A percentile compares a stretch with the other conserved stretches of the same genome.
Conservation (phyloP, 2,329 filamentous ascomycete genomes). For the Fusarium succisae region DNA sequence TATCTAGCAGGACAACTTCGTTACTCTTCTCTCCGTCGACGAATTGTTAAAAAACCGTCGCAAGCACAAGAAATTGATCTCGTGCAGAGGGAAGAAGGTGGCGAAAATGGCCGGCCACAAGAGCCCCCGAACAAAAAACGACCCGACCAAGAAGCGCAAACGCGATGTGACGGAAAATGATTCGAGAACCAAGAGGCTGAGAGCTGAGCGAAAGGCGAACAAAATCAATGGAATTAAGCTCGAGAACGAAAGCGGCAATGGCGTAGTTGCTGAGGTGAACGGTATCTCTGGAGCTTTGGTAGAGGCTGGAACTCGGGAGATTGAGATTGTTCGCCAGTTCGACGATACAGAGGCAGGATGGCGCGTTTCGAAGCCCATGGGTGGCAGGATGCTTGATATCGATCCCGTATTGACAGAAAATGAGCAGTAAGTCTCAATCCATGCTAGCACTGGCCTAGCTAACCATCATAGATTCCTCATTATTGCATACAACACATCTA, state of each 20-base stretch:
- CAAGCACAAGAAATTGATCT: constrained; percentile 25
- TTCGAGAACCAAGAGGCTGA: constrained; percentile 54
- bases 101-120: constrained; percentile 50
- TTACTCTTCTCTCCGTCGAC: constrained; percentile 33
- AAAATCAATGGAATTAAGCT: constrained; percentile 41
- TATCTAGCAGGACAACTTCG: constrained; percentile 10
- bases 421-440: constrained; percentile 61
- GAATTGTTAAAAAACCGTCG: constrained; percentile 22
- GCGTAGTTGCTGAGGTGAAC: constrained; percentile 26
- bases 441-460: constrained; percentile 3
- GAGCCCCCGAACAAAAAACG: constrained; percentile 46
- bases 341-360: constrained; percentile 55
- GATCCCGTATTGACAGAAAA: constrained; percentile 70
- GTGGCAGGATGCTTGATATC: constrained; percentile 71
- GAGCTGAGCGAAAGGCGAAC: constrained; percentile 45
- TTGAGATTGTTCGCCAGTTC: constrained; percentile 42
- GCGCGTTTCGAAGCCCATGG: constrained; percentile 71
- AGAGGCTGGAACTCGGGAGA: constrained; percentile 31
- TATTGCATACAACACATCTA: constrained; percentile 75
- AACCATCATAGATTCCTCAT: constrained; percentile 70
- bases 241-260: constrained; percentile 12
- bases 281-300: constrained; percentile 25
- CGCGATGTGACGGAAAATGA: constrained; percentile 55
- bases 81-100: constrained; percentile 11
- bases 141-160: constrained; percentile 58